Percentiles rank a stretch among this genome's conserved stretches.
These are phyloP conservation scores for Silene coronaria DNA, from an alignment of 179 eudicot species.

Conservation along the genomic window DNA sequence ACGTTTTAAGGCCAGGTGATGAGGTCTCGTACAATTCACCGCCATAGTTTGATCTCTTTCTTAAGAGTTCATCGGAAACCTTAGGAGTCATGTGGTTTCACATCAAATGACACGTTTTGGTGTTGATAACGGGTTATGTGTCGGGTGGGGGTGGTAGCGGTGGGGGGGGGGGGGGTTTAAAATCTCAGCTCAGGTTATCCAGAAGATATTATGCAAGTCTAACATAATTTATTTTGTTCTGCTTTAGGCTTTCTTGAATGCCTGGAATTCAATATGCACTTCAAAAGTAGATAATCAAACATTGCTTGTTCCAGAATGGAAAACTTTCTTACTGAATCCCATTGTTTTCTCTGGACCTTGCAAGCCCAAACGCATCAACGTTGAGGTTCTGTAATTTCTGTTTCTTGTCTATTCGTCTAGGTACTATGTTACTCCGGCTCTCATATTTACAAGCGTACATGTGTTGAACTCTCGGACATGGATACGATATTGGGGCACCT, in stretches of 20 bases:
- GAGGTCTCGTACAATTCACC: neutral
- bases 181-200: neutral
- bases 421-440: neutral
- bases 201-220: neutral
- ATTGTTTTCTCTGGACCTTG: slow-evolving; percentile 53
- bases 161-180: too few species aligned
- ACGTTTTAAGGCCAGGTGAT: neutral
- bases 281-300: slow-evolving; percentile 18
- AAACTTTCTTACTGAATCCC: slow-evolving; percentile 41
- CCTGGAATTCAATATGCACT: slow-evolving; percentile 49
- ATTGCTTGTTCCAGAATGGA: slow-evolving; percentile 34
- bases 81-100: too few species aligned
- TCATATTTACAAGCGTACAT: neutral
- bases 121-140: too few species aligned
- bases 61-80: too few species aligned
- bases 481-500: neutral
- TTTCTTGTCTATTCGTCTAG: neutral
- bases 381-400: slow-evolving; percentile 29
- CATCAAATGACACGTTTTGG: too few species aligned
- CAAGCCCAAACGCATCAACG: slow-evolving; percentile 35
- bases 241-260: slow-evolving; percentile 47
- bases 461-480: neutral
- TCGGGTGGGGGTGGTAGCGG: too few species aligned
- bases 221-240: neutral
- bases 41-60: too few species aligned